phyloP scores from a whole-genome alignment of 495 filamentous ascomycete species.

The Hypoxylon rickii region DNA sequence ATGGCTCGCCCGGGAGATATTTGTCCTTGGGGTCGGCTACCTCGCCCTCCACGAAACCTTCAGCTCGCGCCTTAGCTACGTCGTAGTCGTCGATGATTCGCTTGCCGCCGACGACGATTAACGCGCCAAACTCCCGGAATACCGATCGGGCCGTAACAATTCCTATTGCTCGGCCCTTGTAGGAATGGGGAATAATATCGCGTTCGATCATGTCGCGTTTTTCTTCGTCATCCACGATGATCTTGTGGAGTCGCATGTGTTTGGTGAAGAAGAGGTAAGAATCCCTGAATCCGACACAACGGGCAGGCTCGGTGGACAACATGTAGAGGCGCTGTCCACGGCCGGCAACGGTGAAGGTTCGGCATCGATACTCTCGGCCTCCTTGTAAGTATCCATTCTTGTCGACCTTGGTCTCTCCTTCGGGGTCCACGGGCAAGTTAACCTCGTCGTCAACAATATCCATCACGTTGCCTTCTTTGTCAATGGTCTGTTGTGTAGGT shows the following conservation, averaged over 20 bases:
- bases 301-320: slow-evolving; percentile 94
- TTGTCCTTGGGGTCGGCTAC: slow-evolving; percentile 84
- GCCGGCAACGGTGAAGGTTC: slow-evolving; percentile 85
- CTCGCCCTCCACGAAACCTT: slow-evolving; percentile 87
- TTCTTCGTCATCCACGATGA: slow-evolving; percentile 89
- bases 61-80: slow-evolving; percentile 72
- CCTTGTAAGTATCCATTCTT: slow-evolving; percentile 79
- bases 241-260: slow-evolving; percentile 91
- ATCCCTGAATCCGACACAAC: slow-evolving; percentile 95
- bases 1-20: slow-evolving; percentile 71
- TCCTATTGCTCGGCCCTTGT: slow-evolving; percentile 97
- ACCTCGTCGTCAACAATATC: slow-evolving; percentile 93
- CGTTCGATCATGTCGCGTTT: slow-evolving; percentile 94
- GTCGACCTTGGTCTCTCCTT: slow-evolving; percentile 92
- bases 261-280: slow-evolving; percentile 99
- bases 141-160: slow-evolving; percentile 96
- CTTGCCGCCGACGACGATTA: slow-evolving; percentile 88
- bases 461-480: slow-evolving; percentile 93
- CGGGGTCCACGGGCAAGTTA: slow-evolving; percentile 80
- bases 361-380: slow-evolving; percentile 88
- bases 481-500: slow-evolving; percentile 73
- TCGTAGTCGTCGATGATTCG: slow-evolving; percentile 90
- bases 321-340: slow-evolving; percentile 91
- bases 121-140: slow-evolving; percentile 93
- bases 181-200: slow-evolving; percentile 92